Evolutionary conservation across 1,284 basidiomycete species (phyloP).

Genomic region (Cerioporus squamosus): DNA sequence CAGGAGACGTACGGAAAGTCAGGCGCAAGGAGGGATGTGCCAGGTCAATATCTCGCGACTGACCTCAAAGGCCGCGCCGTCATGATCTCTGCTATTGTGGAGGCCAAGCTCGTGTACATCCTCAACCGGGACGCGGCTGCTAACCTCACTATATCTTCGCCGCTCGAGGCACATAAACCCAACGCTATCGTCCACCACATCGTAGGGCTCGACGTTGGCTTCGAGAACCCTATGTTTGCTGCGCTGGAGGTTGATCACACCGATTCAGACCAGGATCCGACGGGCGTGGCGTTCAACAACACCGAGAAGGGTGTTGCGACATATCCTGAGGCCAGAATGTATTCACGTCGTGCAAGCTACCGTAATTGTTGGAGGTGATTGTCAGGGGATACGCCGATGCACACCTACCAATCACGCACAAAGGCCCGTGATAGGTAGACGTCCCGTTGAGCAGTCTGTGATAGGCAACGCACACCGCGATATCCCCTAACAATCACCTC

Average conservation of each 20-base stretch:
- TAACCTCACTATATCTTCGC: conserved; percentile 94
- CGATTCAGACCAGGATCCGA: conserved; percentile 91
- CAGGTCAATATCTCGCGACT: conserved; percentile 91
- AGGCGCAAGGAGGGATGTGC: conserved; percentile 89
- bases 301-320: conserved; percentile 73
- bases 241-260: conserved; percentile 93
- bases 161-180: conserved; percentile 94
- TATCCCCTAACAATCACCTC: too few relatives aligned
- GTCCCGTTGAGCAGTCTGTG: too few relatives aligned
- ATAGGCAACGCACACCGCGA: too few relatives aligned
- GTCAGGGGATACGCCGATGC: too few relatives aligned
- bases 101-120: conserved; percentile 94
- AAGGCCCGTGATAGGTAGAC: too few relatives aligned
- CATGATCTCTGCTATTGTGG: conserved; percentile 89
- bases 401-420: too few relatives aligned
- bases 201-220: conserved; percentile 92
- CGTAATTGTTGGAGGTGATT: too few relatives aligned
- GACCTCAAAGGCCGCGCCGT: conserved; percentile 94
- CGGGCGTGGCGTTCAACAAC: conserved; percentile 89
- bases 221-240: conserved; percentile 95
- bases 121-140: conserved; percentile 93
- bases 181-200: conserved; percentile 91
- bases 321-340: background rate
- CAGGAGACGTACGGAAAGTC: conserved; percentile 97
- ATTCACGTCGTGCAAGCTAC: too few relatives aligned